Evolutionary conservation across 345 rosid genomes (phyloP).

Genomic region (Aquilaria sinensis): DNA sequence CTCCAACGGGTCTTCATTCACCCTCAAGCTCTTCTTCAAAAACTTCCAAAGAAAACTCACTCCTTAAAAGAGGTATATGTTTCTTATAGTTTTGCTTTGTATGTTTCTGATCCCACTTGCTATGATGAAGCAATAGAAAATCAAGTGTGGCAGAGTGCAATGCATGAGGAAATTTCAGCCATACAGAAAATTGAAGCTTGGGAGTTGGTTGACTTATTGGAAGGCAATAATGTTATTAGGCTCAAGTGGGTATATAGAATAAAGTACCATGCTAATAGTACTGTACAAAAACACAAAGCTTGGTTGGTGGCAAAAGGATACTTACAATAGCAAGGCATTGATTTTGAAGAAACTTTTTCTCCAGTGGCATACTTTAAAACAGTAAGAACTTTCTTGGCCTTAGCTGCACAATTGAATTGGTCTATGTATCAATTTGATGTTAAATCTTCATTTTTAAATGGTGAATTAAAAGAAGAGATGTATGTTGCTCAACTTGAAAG

Average conservation of each 20-base stretch:
- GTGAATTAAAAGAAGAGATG: neutral
- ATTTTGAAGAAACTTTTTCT: neutral
- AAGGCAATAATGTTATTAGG: neutral
- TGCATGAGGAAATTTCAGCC: neutral
- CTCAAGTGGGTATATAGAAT: constrained; percentile 1
- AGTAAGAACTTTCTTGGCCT: neutral
- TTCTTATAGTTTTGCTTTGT: neutral
- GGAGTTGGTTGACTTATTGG: neutral
- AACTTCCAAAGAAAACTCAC: no score
- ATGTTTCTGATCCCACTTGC: neutral
- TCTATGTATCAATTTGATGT: neutral
- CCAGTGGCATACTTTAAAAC: neutral
- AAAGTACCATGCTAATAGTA: neutral
- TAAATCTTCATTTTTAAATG: neutral
- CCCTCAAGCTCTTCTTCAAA: no score
- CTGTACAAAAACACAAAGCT: neutral
- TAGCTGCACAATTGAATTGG: neutral
- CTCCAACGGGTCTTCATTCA: no score
- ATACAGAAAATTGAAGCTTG: neutral
- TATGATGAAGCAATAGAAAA: neutral
- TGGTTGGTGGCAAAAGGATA: neutral
- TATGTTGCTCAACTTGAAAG: neutral
- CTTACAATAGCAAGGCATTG: neutral
- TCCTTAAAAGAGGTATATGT: neutral
- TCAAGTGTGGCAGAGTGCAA: neutral